Percentiles rank a stretch among this genome's conserved stretches.
phyloP scores from a whole-genome alignment of 1,284 basidiomycete species.

The Waitea zeae region DNA sequence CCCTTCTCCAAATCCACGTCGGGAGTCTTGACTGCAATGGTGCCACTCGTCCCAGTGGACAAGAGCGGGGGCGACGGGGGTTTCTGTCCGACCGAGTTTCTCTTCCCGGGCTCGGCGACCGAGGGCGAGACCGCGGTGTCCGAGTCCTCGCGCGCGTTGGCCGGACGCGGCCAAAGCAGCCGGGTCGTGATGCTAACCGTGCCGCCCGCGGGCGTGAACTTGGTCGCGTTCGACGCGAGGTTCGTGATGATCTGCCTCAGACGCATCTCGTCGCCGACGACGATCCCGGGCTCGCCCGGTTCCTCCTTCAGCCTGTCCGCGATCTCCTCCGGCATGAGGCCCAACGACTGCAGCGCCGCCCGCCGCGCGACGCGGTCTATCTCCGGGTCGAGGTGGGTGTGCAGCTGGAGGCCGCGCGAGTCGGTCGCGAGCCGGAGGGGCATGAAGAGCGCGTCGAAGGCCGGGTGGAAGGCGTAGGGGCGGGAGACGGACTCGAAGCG shows the following conservation, averaged over 20 bases:
- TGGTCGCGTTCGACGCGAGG: conserved; percentile 60
- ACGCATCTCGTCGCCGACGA: conserved; percentile 68
- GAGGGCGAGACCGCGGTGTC: too few relatives aligned
- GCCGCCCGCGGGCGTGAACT: conserved; percentile 63
- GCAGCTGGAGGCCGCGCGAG: conserved; percentile 49
- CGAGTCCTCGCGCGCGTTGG: too few relatives aligned
- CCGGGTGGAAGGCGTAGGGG: conserved; percentile 75
- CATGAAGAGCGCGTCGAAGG: conserved; percentile 65
- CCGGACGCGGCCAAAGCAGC: conserved; percentile 38
- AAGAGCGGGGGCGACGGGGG: too few relatives aligned
- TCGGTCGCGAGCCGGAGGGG: conserved; percentile 63
- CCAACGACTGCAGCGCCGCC: conserved; percentile 39
- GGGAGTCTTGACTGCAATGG: too few relatives aligned
- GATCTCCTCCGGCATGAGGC: conserved; percentile 23
- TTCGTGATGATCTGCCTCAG: conserved; percentile 69
- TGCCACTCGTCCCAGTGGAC: too few relatives aligned
- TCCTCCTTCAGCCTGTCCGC: conserved; percentile 20
- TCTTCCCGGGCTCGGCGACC: too few relatives aligned
- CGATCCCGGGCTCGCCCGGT: conserved; percentile 39
- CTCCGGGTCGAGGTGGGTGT: conserved; percentile 50
- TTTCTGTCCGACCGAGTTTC: too few relatives aligned
- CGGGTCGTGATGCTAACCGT: conserved; percentile 41
- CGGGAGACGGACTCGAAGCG: conserved; percentile 54
- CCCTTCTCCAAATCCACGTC: not conserved
- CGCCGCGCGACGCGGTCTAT: conserved; percentile 51